phyloP scores from a whole-genome alignment of 208 protist species.

The Leishmania lainsoni region DNA sequence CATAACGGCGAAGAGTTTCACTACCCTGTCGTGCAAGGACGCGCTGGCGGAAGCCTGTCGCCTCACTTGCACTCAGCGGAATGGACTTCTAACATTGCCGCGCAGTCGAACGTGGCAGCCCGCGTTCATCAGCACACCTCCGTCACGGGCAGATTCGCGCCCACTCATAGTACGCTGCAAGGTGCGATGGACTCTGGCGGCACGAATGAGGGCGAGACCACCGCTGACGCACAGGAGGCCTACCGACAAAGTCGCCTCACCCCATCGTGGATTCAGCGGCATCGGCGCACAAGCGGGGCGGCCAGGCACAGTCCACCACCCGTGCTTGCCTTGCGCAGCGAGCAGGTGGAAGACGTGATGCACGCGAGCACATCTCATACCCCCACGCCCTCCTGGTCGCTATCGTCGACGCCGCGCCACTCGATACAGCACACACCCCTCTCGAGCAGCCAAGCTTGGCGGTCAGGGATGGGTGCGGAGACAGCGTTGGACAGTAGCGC shows the following conservation, averaged over 20 bases:
- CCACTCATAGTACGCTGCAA: not conserved
- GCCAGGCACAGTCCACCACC: slow-evolving; percentile 16
- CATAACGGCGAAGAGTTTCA: slow-evolving; percentile 21
- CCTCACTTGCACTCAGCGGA: slow-evolving; percentile 1
- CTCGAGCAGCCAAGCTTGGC: slow-evolving; percentile 6
- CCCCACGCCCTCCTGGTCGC: slow-evolving; percentile 6
- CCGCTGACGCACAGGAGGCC: slow-evolving; percentile 5
- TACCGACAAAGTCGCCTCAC: slow-evolving; percentile 30
- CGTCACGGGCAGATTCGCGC: not conserved
- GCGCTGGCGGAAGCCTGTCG: slow-evolving; percentile 27
- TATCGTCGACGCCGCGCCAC: slow-evolving; percentile 19
- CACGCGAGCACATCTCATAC: slow-evolving; percentile 5
- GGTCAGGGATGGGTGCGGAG: not conserved
- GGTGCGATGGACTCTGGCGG: not conserved
- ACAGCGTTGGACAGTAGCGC: not conserved
- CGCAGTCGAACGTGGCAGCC: slow-evolving; percentile 2
- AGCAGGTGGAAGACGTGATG: slow-evolving; percentile 25
- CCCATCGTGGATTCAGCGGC: slow-evolving; percentile 25
- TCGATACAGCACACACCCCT: not conserved
- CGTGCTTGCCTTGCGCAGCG: slow-evolving; percentile 15
- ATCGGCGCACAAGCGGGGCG: slow-evolving; percentile 12
- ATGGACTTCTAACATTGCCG: not conserved
- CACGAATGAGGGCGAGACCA: slow-evolving; percentile 7
- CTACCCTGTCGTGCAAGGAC: slow-evolving; percentile 29
- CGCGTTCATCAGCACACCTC: slow-evolving; percentile 18